phyloP scores from a whole-genome alignment of 805 yeast species.

The Lachancea dasiensis region DNA sequence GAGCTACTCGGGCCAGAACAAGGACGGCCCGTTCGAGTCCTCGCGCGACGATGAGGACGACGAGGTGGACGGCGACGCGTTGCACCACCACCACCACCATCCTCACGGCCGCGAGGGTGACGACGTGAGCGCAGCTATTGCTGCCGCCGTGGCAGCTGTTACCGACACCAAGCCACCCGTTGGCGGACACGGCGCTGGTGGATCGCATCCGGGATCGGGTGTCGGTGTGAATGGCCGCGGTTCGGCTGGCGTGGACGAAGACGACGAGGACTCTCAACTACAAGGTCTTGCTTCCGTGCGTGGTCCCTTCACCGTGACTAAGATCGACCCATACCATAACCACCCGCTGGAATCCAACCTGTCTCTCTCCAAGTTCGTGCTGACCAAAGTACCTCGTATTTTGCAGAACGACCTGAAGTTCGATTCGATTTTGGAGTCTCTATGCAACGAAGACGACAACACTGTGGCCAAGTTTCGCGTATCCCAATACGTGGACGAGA shows the following conservation, averaged over 20 bases:
- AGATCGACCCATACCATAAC: constrained; percentile 32
- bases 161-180: constrained; percentile 17
- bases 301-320: constrained; percentile 33
- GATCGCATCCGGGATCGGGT: constrained; percentile 2
- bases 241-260: neutral
- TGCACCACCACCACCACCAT: constrained; percentile 12
- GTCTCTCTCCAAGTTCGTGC: constrained; percentile 27
- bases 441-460: constrained; percentile 29
- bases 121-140: constrained; percentile 32
- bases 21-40: constrained; percentile 10
- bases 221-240: neutral
- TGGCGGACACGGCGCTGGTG: neutral
- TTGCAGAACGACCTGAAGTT: constrained; percentile 32
- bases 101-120: constrained; percentile 17
- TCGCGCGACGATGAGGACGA: constrained; percentile 4
- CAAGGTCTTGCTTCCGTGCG: constrained; percentile 10
- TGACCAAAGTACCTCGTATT: constrained; percentile 31
- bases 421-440: constrained; percentile 27
- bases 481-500: constrained; percentile 30
- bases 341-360: constrained; percentile 32
- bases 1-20: constrained; percentile 27
- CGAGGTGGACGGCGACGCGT: constrained; percentile 8
- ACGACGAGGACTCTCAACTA: neutral
- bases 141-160: constrained; percentile 33
- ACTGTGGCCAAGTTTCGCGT: constrained; percentile 31